Percentiles rank a stretch among this genome's conserved stretches.
Evolutionary conservation across 192 early-diverging fungal genomes (phyloP).

Genomic region (Mortierella hygrophila): DNA sequence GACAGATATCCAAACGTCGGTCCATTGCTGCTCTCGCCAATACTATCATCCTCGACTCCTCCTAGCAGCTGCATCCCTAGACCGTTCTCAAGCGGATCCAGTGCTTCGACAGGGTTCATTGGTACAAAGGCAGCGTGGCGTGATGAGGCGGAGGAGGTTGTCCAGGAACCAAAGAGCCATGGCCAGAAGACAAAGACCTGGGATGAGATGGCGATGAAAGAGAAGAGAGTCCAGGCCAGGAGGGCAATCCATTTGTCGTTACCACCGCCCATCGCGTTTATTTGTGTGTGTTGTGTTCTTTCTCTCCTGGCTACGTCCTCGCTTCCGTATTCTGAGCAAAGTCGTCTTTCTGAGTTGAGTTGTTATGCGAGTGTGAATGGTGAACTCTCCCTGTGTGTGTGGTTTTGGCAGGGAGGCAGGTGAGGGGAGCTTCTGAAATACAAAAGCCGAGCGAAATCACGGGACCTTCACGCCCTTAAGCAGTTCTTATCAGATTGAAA

Average conservation of each 20-base stretch:
- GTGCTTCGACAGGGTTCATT: not conserved
- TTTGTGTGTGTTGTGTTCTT: not conserved
- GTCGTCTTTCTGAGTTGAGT: not conserved
- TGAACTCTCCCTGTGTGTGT: not conserved
- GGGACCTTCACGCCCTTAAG: not conserved
- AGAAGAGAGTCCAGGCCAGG: constrained; percentile 5
- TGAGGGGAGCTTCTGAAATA: not conserved
- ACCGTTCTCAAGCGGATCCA: not conserved
- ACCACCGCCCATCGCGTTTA: not conserved
- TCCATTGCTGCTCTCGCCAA: not conserved
- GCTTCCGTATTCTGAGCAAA: not conserved
- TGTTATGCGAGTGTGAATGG: too few relatives aligned
- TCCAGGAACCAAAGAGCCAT: constrained; percentile 31
- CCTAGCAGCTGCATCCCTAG: not conserved
- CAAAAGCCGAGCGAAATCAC: not conserved
- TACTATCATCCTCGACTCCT: not conserved
- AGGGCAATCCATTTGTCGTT: constrained; percentile 8
- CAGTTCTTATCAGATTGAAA: not conserved
- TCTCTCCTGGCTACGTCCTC: not conserved
- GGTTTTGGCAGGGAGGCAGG: not conserved
- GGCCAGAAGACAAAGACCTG: constrained; percentile 47
- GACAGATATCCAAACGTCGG: constrained; percentile 1
- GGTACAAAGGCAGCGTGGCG: not conserved
- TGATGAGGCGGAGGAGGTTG: constrained; percentile 1
- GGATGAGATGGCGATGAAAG: constrained; percentile 36